Base-by-base conservation (phyloP, 2,329 filamentous ascomycete genomes). In the Zalaria obscura region DNA sequence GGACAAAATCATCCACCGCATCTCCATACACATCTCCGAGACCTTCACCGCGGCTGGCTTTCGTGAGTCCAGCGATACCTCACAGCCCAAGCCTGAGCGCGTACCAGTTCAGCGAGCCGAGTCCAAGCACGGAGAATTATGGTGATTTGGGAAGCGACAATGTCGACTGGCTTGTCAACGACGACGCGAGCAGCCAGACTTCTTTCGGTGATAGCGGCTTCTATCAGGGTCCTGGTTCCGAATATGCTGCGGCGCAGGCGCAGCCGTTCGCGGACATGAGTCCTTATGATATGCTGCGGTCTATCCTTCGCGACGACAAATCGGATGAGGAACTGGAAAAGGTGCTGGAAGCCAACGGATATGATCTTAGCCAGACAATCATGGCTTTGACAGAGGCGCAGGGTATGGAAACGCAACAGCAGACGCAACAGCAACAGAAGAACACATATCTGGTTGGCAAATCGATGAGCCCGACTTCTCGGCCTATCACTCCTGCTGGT, bases 201-300 rank as follows among this genome's bases (percentile, higher is more conserved):
- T 94, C 87, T 25, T 83, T 80, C 25, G 76, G 74, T 6, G 70
- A 81, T 10, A 86, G 79, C 49, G 78, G 75, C 29, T 71, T 89
- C 45, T 88, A 86, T 54, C 18, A 18, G 18, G 18, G 18, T 18
- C 18, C 18, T 18, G 80, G 78, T 35, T 81, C 81, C 9, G 6
- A 27, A 7, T 36, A 39, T 18, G 85, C 85, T 4, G 82, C 88
- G 25, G 87, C 95, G 59, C 95, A 76, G 64, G 69, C 80, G 38
- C 67, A 69, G 45, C 67, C 72, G 9, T 72, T 75, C 57, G 82
- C 83, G 55, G 88, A 96, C 55, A 96, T 98, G 89, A 93, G 85
- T 44, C 89, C 91, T 1, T 94, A 95, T 62, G 91, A 98, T 58
- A 96, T 98, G 76, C 72, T 98, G 42, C 83, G 91, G 47, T 95